Base-by-base conservation (phyloP, 257 asterid genomes). In the Capsicum rhomboideum region DNA sequence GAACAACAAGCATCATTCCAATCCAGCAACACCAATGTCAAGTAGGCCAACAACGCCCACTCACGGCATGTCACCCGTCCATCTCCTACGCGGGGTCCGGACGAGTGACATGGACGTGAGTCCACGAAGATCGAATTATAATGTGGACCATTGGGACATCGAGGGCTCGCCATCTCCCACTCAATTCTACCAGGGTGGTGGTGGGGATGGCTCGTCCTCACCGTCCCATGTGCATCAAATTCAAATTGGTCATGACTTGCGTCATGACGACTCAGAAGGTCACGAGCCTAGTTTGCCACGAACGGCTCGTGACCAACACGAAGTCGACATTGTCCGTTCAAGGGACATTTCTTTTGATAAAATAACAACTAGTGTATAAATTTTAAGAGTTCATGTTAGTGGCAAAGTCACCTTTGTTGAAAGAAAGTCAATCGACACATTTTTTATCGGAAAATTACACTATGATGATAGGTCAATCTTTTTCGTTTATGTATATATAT, bases 21-120 rank as follows among this genome's bases (percentile, higher is more conserved):
- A 69, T 61, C 66, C 91, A 23, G 84, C 69, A 13, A 89, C 96
- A 2, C 94, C 98, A 2, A 69, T 82, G 84, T 90, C 98, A 29
- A 92, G 97, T 89, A 84, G 91, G 44, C 88, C 97, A 0, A 68
- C 89, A 29, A 92, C 98, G 3, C 99, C 98, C 0, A 68, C 91
- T 1, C 95, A 67, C 83, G 87, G 90, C 85, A 83, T 88, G 84
- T 97, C 99, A 0, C 98, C 99, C 0, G 85, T 95, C 78, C 96
- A 95, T 84, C 93, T 97, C 46, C 88, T 94, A 29, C 93, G 91
- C 1, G 84, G 80, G 44, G 84, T 86, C 69, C 85, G 88, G 87
- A 82, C 85, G 49, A 72, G 86, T 13, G 97, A 94, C 59, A 63
- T 88, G 31, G 94, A 88, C 50, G 90, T 91, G 55, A 53, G 54